Base-by-base conservation (phyloP, 2,329 filamentous ascomycete genomes). In the Phoma sp. region DNA sequence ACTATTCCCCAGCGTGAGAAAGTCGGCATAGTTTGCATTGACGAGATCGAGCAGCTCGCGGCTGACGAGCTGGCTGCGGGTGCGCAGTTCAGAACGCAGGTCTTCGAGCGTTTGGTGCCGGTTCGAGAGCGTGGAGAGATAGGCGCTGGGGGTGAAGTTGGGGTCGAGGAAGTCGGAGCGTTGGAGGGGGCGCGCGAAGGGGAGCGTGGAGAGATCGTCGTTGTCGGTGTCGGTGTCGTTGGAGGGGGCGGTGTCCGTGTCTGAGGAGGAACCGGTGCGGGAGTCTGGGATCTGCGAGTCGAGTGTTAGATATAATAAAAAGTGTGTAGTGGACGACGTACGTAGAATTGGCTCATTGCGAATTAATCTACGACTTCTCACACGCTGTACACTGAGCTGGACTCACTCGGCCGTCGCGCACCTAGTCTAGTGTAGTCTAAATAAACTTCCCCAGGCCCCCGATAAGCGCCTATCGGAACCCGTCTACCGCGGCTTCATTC, bases 31-130 rank as follows among this genome's bases (percentile, higher is more conserved):
- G 76, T 99, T 96, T 46, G 89, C 85, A 72, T 99, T 99, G 63
- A 99, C 95, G 7, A 99, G 85, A 77, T 97, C 94, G 17, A 99
- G 82, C 2, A 99, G 83, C 78, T 99, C 95, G 60, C 89, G 86
- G 68, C 88, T 90, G 58, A 99, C 88, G 19, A 88, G 84, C 64
- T 90, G 85, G 64, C 88, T 91, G 47, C 96, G 84, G 55, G 92
- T 86, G 39, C 93, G 88, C 15, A 99, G 82, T 70, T 99, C 96
- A 5, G 88, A 80, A 32, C 94, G 91, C 29, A 99, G 82, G 74
- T 99, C 95, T 73, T 96, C 93, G 43, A 99, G 90, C 0, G 94
- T 97, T 75, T 99, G 95, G 75, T 99, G 95, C 1, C 95, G 89
- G 71, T 95, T 88, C 19, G 87, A 86, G 1, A 96, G 83, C 1